phyloP scores from a whole-genome alignment of 495 filamentous ascomycete genomes.

The Tuber aestivum region DNA sequence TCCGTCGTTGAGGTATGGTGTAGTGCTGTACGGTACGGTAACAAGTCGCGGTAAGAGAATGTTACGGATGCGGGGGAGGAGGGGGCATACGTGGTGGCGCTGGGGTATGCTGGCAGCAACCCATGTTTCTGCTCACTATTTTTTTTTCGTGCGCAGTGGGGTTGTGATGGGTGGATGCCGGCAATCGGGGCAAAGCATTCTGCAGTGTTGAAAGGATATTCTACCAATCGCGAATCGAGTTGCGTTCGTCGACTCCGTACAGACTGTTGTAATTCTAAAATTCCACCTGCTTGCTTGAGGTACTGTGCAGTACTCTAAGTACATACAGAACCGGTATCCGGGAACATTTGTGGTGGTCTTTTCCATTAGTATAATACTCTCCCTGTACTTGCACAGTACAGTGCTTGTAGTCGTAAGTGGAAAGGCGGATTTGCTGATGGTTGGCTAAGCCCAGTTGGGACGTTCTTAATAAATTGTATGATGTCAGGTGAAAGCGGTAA shows the following conservation, averaged over 20 bases:
- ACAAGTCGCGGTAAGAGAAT: no score
- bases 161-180: not conserved
- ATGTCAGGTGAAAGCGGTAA: not conserved
- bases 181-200: not conserved
- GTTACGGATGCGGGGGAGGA: no score
- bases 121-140: not conserved
- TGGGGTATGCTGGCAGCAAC: not conserved
- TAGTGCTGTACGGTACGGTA: no score
- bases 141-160: not conserved
- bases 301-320: no score
- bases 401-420: no score
- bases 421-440: not conserved
- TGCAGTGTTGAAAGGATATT: not conserved
- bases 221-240: not conserved
- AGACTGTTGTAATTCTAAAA: not conserved
- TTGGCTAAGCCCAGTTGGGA: not conserved
- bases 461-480: no score
- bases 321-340: not conserved
- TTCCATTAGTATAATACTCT: no score
- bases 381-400: no score
- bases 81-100: not conserved
- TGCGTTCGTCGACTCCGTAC: not conserved
- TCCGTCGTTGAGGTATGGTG: no score
- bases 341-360: not conserved
- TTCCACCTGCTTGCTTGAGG: not conserved